phyloP scores from a whole-genome alignment of 78 protist genomes.

The Dictyostelium purpureum region DNA sequence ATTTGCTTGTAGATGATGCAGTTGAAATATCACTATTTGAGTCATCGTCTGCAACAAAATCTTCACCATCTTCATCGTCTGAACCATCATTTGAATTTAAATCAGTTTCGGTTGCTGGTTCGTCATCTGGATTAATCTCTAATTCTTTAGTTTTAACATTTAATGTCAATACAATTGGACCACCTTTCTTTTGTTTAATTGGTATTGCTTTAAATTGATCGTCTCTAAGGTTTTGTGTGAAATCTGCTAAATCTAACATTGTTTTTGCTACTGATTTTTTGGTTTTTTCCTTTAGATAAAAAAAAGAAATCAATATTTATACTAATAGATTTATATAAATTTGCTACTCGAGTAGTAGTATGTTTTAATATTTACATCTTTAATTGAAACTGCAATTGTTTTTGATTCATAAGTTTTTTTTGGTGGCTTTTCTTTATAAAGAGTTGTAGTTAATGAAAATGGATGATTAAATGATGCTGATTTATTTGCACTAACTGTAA shows the following conservation, averaged over 20 bases:
- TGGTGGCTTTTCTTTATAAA: conserved; percentile 51
- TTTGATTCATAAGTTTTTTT: conserved; percentile 52
- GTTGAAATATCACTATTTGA: conserved; percentile 1
- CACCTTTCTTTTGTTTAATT: conserved; percentile 63
- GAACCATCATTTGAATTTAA: conserved; percentile 69
- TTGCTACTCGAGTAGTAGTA: no score
- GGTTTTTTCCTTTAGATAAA: conserved; percentile 18
- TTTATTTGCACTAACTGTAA: background rate
- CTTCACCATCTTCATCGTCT: conserved; percentile 72
- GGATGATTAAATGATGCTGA: conserved; percentile 10
- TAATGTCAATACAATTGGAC: conserved; percentile 11
- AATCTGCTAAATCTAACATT: conserved; percentile 56
- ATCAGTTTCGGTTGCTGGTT: conserved; percentile 69
- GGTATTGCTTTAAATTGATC: conserved; percentile 37
- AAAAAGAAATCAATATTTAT: background rate
- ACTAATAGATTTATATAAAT: background rate
- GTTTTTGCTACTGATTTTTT: conserved; percentile 59
- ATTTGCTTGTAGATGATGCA: background rate
- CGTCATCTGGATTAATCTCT: conserved; percentile 47
- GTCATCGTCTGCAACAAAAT: conserved; percentile 33
- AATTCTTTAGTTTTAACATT: conserved; percentile 37
- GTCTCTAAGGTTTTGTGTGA: conserved; percentile 5
- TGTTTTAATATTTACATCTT: conserved; percentile 1
- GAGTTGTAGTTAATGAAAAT: background rate
- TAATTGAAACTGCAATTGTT: conserved; percentile 26